A percentile compares a stretch with the other conserved stretches of the same genome.
Conservation (phyloP, 2,329 filamentous ascomycete genomes). For the Nectriaceae sp. region DNA sequence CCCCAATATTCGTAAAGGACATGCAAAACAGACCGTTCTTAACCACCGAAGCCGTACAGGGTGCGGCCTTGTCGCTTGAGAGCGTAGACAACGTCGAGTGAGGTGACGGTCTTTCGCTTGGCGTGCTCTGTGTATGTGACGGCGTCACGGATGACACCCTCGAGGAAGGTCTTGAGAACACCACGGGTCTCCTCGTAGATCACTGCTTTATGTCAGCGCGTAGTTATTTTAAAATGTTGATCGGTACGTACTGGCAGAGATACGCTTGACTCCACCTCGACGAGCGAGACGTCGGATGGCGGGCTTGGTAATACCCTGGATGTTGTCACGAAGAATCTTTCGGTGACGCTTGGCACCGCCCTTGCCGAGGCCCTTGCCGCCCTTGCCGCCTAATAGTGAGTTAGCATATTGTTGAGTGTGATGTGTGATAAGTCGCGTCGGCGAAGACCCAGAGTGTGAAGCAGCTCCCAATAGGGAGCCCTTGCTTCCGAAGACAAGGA, state of each 20-base stretch:
- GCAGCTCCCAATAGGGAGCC: too few species aligned
- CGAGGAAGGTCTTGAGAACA: constrained; percentile 78
- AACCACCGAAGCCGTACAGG: constrained; percentile 85
- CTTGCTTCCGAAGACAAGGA: constrained; percentile 5
- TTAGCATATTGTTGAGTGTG: constrained; percentile 40
- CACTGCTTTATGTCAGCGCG: constrained; percentile 43
- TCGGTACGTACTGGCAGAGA: constrained; percentile 78
- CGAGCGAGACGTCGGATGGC: constrained; percentile 97
- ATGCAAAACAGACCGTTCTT: constrained; percentile 42
- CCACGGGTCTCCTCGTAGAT: constrained; percentile 79
- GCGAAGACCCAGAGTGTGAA: too few species aligned
- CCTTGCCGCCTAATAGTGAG: constrained; percentile 75
- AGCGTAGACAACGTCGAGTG: constrained; percentile 67
- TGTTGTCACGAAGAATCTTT: constrained; percentile 99
- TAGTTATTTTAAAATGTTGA: not conserved
- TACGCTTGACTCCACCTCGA: constrained; percentile 99
- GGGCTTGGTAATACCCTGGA: constrained; percentile 98
- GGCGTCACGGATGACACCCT: constrained; percentile 74
- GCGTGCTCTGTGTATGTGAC: constrained; percentile 94
- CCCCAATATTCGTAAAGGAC: constrained; percentile 39
- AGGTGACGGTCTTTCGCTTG: constrained; percentile 83
- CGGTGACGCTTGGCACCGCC: constrained; percentile 98
- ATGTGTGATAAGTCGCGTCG: constrained; percentile 2
- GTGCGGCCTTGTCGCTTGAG: constrained; percentile 67
- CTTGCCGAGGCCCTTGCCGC: constrained; percentile 97